Evolutionary conservation across 108 stramenopile genomes (phyloP), one percentile per base, ranked within the genome.

Genomic region (Schizochytrium sp.): DNA sequence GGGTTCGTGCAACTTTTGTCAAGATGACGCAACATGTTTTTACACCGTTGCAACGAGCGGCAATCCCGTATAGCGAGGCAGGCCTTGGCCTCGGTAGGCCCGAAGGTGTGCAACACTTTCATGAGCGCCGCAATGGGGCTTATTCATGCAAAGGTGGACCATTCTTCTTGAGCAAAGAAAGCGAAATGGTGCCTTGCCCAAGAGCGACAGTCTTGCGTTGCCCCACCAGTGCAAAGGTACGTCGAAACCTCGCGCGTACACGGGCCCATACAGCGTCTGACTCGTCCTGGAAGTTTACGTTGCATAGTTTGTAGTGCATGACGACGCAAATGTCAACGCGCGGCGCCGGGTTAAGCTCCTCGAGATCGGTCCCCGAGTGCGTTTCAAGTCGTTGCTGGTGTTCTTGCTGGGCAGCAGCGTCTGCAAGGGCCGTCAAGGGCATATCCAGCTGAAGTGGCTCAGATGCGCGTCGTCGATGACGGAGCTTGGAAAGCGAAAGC

Each of bases 151-250:
- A n/a, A n/a, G 19, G 25, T 69, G 21, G 6, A 69, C 21, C 14
- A 41, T 28, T 69, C 41, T 18, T 69, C 8, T 18, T 8, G 34
- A 69, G 63, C 25, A 69, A 69, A 23, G 63, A 41, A 23, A 69
- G 63, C 25, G 63, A 69, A 18, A 69, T 69, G 6, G 41, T 69
- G 25, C 76, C 76, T 34, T 83, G 76, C 6, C 76, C 76, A 16
- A 83, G 76, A 2, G 76, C 76, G n/a, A 83, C 76, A 23, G 76
- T 83, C 76, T 53, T 47, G 51, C 76, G 76, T 45, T 83, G 76
- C n/a, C 76, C 76, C 51, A 83, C 76, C 44, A 83, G 76, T 0
- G 76, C 76, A 83, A 83, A 83, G 12, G 76, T 83, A 53, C 76
- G 76, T 47, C 51, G 12, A 53, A 53, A 83, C 0, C 16, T 83